Evolutionary conservation across 441 rosid species (phyloP).

Genomic region (Gossypium lobatum): DNA sequence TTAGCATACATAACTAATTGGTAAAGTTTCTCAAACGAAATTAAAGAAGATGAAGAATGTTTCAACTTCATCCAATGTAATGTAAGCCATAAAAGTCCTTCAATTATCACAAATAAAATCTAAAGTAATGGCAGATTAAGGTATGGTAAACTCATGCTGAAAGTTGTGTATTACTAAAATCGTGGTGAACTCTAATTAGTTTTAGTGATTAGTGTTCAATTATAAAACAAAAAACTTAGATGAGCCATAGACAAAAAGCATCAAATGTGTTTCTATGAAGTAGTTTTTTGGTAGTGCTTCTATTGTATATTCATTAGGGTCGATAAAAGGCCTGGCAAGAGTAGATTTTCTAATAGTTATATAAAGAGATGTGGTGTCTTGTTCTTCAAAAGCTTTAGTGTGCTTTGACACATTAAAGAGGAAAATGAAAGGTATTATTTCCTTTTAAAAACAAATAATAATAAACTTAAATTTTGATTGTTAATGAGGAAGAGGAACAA

Average conservation of each 20-base stretch:
- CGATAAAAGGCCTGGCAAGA: background rate
- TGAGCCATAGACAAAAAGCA: background rate
- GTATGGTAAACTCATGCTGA: background rate
- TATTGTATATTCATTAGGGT: background rate
- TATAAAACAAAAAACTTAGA: background rate
- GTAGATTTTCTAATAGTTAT: background rate
- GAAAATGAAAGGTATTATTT: no score
- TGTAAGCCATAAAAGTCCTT: background rate
- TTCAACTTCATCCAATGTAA: background rate
- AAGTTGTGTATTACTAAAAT: background rate
- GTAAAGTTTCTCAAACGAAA: background rate
- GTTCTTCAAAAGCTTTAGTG: background rate
- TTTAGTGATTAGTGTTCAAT: background rate
- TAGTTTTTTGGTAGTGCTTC: background rate
- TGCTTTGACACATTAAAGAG: background rate
- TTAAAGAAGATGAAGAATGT: background rate
- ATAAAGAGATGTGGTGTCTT: background rate
- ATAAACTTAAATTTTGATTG: background rate
- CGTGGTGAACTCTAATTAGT: no score
- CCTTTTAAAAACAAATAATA: no score
- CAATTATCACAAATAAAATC: background rate
- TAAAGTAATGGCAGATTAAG: background rate
- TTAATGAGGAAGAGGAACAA: background rate
- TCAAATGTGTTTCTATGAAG: background rate
- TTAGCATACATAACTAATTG: background rate